Evolutionary conservation across 768 basidiomycete genomes (phyloP).

Genomic region (Myochromella boudieri): DNA sequence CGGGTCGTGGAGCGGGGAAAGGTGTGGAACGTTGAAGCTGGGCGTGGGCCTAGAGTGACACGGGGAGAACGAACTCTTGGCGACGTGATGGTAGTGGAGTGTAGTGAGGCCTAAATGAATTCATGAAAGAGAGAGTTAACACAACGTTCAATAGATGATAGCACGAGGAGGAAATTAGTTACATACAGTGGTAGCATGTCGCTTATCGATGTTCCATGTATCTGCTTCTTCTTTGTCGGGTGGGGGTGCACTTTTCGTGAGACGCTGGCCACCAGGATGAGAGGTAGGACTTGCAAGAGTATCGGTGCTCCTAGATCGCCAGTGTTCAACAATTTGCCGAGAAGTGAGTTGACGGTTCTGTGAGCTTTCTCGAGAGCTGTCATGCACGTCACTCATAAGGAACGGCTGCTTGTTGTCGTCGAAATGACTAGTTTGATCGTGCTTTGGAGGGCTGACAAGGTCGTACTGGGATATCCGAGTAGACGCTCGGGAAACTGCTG

Average conservation of each 20-base stretch:
- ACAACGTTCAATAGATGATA: too few species aligned
- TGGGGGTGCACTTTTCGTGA: not conserved
- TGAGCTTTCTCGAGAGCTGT: not conserved
- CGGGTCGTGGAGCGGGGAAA: constrained; percentile 16
- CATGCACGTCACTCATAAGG: not conserved
- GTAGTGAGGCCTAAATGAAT: too few species aligned
- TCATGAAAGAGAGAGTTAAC: too few species aligned
- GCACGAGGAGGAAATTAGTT: constrained; percentile 3
- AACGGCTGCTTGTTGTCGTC: too few species aligned
- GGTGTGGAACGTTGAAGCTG: constrained; percentile 21
- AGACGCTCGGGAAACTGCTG: constrained; percentile 29
- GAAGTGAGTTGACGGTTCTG: constrained; percentile 11
- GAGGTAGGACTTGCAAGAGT: constrained; percentile 17
- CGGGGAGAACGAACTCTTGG: constrained; percentile 4
- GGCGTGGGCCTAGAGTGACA: constrained; percentile 20
- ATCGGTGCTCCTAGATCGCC: constrained; percentile 29
- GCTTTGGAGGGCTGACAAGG: constrained; percentile 31
- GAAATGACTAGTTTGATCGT: too few species aligned
- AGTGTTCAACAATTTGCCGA: constrained; percentile 29
- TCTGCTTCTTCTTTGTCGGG: not conserved
- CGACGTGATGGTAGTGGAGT: too few species aligned
- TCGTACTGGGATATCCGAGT: constrained; percentile 38
- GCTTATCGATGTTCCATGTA: not conserved
- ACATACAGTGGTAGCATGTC: constrained; percentile 4
- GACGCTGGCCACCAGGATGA: not conserved